Conservation (phyloP, 108 stramenopile genomes). For the Nitzschia inconspicua region DNA sequence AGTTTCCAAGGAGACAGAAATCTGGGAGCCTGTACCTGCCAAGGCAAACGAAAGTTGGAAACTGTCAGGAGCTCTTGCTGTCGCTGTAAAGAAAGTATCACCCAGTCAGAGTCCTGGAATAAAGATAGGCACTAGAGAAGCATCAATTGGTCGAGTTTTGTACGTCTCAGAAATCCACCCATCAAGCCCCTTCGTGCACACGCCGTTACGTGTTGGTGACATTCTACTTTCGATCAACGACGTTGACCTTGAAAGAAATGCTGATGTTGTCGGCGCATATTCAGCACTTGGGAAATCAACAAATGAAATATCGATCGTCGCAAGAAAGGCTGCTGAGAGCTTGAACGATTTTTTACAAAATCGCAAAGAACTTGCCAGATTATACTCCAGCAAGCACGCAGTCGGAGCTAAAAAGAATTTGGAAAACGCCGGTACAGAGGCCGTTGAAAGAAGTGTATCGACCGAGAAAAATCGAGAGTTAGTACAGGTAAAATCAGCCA, state of each 20-base stretch:
- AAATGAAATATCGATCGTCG: constrained; percentile 2
- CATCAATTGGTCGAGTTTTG: not conserved
- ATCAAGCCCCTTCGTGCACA: not conserved
- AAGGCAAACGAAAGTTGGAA: constrained; percentile 9
- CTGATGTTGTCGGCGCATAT: constrained; percentile 2
- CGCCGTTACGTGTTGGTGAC: constrained; percentile 2
- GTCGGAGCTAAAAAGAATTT: too few species aligned
- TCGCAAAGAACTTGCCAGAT: not conserved
- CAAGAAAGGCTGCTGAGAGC: constrained; percentile 4
- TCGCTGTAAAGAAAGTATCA: not conserved
- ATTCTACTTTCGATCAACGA: constrained; percentile 5
- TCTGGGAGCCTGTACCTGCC: not conserved
- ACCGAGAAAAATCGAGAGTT: too few species aligned
- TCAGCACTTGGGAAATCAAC: constrained; percentile 4
- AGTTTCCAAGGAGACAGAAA: constrained; percentile 2
- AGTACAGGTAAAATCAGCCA: too few species aligned
- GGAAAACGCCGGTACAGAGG: too few species aligned
- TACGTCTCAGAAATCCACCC: not conserved
- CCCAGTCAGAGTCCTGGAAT: not conserved
- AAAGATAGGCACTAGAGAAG: not conserved
- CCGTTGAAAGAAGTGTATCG: too few species aligned
- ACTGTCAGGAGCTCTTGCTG: constrained; percentile 2
- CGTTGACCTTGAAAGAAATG: not conserved
- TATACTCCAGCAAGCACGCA: too few species aligned
- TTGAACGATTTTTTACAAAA: constrained; percentile 4